Evolutionary conservation across 345 rosid genomes (phyloP).

Genomic region (Salix caprea): DNA sequence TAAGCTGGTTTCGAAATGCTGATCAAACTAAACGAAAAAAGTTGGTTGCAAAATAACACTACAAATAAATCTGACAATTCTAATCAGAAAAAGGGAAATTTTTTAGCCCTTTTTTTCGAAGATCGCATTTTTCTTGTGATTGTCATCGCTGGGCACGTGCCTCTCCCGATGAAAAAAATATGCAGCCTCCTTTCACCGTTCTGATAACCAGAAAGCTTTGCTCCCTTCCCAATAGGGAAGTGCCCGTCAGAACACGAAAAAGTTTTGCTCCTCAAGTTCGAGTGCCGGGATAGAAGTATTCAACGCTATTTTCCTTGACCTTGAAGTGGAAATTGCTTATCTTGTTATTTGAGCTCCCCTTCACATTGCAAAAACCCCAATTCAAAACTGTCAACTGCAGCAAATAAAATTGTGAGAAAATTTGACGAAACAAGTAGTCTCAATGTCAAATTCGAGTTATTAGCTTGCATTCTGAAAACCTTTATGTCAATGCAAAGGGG

Average conservation of each 20-base stretch:
- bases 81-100: not conserved
- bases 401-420: not conserved
- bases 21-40: not conserved
- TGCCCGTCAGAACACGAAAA: not conserved
- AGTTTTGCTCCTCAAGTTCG: conserved; percentile 24
- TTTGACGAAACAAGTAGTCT: not conserved
- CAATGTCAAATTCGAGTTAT: not conserved
- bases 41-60: too few species aligned
- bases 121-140: not conserved
- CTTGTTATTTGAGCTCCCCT: conserved; percentile 42
- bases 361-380: conserved; percentile 28
- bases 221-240: not conserved
- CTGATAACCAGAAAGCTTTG: not conserved
- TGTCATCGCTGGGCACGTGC: not conserved
- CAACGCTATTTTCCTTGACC: conserved; percentile 67
- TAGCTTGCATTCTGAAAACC: not conserved
- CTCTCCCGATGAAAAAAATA: not conserved
- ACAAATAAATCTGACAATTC: not conserved
- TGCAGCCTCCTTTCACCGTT: not conserved
- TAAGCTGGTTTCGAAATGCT: not conserved
- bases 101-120: not conserved
- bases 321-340: conserved; percentile 69
- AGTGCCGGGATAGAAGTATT: conserved; percentile 77
- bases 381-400: conserved; percentile 65
- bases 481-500: not conserved